Evolutionary conservation across 345 rosid genomes (phyloP).

Genomic region (Eucalyptus globulus): DNA sequence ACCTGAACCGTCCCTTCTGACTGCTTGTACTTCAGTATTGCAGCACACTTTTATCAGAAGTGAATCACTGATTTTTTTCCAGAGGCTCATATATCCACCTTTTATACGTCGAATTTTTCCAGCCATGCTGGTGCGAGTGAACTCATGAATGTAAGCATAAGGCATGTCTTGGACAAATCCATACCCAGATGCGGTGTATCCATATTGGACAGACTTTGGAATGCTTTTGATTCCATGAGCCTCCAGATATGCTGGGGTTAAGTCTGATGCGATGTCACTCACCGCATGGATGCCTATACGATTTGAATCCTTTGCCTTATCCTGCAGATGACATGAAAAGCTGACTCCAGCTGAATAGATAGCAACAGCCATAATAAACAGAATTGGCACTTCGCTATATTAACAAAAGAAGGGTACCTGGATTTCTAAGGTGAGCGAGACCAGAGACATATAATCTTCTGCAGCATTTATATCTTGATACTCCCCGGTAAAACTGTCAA

Average conservation of each 20-base stretch:
- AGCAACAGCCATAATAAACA: background rate
- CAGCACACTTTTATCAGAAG: slow-evolving; percentile 30
- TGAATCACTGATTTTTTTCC: slow-evolving; percentile 32
- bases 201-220: slow-evolving; percentile 52
- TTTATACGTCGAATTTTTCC: slow-evolving; percentile 53
- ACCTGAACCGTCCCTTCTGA: slow-evolving; percentile 14
- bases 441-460: slow-evolving; percentile 52
- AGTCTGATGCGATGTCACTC: slow-evolving; percentile 51
- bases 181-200: slow-evolving; percentile 68
- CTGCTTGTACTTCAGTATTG: slow-evolving; percentile 33
- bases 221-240: slow-evolving; percentile 26
- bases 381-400: background rate
- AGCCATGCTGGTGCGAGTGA: slow-evolving; percentile 64
- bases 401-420: slow-evolving; percentile 17
- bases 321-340: slow-evolving; percentile 12
- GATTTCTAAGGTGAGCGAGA: slow-evolving; percentile 44
- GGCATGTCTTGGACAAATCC: slow-evolving; percentile 68
- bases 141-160: slow-evolving; percentile 57
- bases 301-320: slow-evolving; percentile 37
- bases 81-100: slow-evolving; percentile 46
- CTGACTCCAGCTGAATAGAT: background rate
- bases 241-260: slow-evolving; percentile 32
- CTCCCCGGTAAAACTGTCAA: slow-evolving; percentile 38
- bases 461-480: slow-evolving; percentile 41
- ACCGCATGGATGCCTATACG: slow-evolving; percentile 46